Conservation (phyloP, 202 grass and related monocot genomes). For the Cymbopogon flexuosus region DNA sequence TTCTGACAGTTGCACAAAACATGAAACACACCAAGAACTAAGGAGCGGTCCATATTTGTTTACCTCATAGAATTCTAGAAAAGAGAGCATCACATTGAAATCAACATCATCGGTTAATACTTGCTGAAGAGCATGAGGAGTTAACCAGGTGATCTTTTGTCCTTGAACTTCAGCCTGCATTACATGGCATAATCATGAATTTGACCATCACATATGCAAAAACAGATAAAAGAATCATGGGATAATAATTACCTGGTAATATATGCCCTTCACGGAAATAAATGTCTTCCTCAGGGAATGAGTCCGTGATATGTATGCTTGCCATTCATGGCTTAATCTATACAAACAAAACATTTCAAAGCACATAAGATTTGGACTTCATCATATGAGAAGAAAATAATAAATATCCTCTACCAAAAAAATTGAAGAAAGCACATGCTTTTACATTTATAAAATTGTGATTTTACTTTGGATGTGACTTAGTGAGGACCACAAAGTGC, state of each 20-base stretch:
- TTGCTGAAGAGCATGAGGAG: conserved; percentile 92
- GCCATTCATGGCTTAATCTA: conserved; percentile 99
- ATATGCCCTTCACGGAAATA: conserved; percentile 98
- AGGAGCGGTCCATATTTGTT: conserved; percentile 24
- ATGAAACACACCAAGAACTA: conserved; percentile 14
- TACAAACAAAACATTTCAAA: conserved; percentile 12
- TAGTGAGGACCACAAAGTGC: neutral
- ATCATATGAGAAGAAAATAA: neutral
- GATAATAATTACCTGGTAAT: conserved; percentile 63
- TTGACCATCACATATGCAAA: neutral
- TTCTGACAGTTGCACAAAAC: neutral
- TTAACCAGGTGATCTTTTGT: conserved; percentile 95
- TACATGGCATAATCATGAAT: conserved; percentile 25
- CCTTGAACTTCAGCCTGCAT: conserved; percentile 94
- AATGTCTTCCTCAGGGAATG: conserved; percentile 84
- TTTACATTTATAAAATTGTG: neutral
- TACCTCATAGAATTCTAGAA: conserved; percentile 95
- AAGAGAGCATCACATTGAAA: conserved; percentile 99
- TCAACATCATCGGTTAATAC: conserved; percentile 85
- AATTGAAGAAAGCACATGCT: neutral
- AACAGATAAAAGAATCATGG: neutral
- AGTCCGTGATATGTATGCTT: conserved; percentile 91
- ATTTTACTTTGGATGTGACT: neutral
- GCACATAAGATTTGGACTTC: neutral
- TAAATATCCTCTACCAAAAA: neutral